Conservation (phyloP, 305 asterid genomes). For the Ilex paraguariensis region DNA sequence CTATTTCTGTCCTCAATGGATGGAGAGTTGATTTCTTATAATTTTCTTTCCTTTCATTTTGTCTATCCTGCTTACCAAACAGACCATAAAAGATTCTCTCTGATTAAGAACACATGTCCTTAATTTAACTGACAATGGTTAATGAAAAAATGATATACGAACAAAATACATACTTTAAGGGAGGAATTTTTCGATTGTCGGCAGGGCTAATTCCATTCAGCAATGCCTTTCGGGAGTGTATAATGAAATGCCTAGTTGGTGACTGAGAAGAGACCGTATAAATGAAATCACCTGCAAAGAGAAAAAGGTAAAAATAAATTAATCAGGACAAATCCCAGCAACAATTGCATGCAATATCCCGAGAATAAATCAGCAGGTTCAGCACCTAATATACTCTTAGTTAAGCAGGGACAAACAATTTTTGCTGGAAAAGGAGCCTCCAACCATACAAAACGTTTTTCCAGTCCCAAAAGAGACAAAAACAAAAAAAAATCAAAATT, state of each 20-base stretch:
- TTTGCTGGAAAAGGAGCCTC: neutral
- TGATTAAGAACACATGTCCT: neutral
- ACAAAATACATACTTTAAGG: constrained; percentile 55
- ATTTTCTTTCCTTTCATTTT: too few species aligned
- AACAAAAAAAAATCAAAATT: too few species aligned
- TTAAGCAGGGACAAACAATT: too few species aligned
- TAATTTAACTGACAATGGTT: neutral
- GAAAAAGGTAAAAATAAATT: constrained; percentile 10
- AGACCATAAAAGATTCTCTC: neutral
- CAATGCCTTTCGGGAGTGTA: constrained; percentile 93
- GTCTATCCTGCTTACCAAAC: too few species aligned
- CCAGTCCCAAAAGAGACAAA: too few species aligned
- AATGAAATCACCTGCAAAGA: constrained; percentile 83
- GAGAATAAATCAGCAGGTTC: neutral
- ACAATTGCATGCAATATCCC: constrained; percentile 10
- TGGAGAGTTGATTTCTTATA: too few species aligned
- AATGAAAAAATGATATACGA: constrained; percentile 1
- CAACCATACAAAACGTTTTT: too few species aligned
- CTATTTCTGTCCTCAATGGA: too few species aligned
- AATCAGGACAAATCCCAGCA: constrained; percentile 5
- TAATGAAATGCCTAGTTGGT: constrained; percentile 81
- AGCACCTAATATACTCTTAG: too few species aligned
- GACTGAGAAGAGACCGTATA: constrained; percentile 87
- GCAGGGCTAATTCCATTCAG: constrained; percentile 91
- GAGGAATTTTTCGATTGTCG: constrained; percentile 88